Conservation (phyloP, 129 eudicot genomes). For the Silybum marianum region DNA sequence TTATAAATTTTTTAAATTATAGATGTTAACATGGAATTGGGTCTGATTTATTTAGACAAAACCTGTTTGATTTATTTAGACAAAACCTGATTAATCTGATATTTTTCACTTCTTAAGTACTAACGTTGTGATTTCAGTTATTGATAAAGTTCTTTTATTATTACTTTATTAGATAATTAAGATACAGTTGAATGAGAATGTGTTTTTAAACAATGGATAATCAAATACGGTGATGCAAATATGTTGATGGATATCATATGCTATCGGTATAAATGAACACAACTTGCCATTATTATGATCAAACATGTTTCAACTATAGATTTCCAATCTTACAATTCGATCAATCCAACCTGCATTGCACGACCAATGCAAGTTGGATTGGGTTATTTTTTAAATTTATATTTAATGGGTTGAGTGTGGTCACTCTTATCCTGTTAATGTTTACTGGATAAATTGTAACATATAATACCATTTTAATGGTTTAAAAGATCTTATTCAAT, state of each 20-base stretch:
- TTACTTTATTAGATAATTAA: slow-evolving; percentile 30
- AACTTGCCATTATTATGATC: background rate
- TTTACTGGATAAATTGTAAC: no score
- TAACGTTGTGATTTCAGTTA: slow-evolving; percentile 44
- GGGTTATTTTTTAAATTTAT: no score
- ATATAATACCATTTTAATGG: no score
- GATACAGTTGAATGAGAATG: slow-evolving; percentile 67
- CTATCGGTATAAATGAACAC: no score
- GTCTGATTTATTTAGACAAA: background rate
- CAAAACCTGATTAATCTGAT: background rate
- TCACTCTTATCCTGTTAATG: no score
- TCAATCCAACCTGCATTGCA: background rate
- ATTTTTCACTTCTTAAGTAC: no score
- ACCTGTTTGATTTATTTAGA: background rate
- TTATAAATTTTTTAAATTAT: no score
- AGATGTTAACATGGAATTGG: no score
- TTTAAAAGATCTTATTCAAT: no score
- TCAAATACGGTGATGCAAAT: slow-evolving; percentile 66
- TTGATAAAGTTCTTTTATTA: slow-evolving; percentile 41
- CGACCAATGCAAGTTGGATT: no score
- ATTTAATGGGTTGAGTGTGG: no score
- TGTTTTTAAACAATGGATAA: slow-evolving; percentile 60
- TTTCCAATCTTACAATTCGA: background rate
- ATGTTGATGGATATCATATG: background rate
- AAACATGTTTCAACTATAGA: background rate